Evolutionary conservation across 75 land plant genomes (phyloP).

Genomic region (Pinus albicaulis): DNA sequence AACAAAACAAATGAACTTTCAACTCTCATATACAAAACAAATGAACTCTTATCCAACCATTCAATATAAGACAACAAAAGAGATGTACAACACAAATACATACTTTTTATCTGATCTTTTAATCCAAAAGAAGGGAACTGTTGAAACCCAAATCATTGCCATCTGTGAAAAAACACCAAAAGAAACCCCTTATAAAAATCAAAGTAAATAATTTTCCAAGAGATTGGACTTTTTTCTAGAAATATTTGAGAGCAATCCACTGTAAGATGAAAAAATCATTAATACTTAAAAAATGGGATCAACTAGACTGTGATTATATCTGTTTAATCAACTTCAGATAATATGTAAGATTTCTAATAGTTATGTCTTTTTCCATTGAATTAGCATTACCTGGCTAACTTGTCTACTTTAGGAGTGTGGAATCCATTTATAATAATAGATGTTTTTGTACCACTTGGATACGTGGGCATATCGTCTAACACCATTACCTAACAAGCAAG

Average conservation of each 20-base stretch:
- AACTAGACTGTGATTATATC: too few relatives aligned
- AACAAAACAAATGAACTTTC: too few relatives aligned
- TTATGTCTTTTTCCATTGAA: too few relatives aligned
- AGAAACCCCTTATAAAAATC: conserved; percentile 64
- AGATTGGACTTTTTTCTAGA: conserved; percentile 58
- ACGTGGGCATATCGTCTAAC: conserved; percentile 74
- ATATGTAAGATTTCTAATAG: too few relatives aligned
- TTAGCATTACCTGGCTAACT: conserved; percentile 55
- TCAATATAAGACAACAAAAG: neutral
- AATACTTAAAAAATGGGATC: too few relatives aligned
- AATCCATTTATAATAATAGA: conserved; percentile 89
- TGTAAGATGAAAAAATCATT: too few relatives aligned
- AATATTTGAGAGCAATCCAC: too few relatives aligned
- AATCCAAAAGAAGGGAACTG: conserved; percentile 73
- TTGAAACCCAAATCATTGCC: conserved; percentile 64
- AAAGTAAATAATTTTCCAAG: conserved; percentile 50
- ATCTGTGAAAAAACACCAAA: conserved; percentile 79
- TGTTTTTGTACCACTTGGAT: conserved; percentile 96
- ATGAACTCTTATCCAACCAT: too few relatives aligned
- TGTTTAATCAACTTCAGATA: too few relatives aligned
- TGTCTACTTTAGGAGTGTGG: conserved; percentile 75
- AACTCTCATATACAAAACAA: too few relatives aligned
- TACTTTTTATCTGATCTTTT: conserved; percentile 27
- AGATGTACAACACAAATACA: neutral
- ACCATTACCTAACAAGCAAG: conserved; percentile 50